Percentiles rank a stretch among this genome's conserved stretches.
phyloP scores from a whole-genome alignment of 2,329 filamentous ascomycete genomes.

The Rutstroemia sydowiana region DNA sequence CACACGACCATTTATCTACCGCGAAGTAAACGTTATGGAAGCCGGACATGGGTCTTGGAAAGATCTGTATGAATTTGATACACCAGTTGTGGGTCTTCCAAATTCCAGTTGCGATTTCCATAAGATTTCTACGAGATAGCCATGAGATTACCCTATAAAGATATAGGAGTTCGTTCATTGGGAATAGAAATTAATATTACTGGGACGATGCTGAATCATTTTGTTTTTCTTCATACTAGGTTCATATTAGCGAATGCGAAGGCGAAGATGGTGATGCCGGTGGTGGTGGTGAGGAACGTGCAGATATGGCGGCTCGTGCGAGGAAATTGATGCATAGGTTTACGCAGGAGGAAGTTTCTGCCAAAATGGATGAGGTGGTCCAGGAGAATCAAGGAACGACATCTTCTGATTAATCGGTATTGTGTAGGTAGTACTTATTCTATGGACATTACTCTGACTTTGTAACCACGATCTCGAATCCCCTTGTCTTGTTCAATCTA shows the following conservation, averaged over 20 bases:
- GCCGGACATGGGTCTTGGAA: constrained; percentile 58
- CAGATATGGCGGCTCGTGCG: constrained; percentile 35
- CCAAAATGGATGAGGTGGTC: constrained; percentile 53
- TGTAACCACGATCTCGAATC: background rate
- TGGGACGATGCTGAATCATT: background rate
- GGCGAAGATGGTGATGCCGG: too few species aligned
- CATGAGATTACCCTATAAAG: too few species aligned
- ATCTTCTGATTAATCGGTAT: background rate
- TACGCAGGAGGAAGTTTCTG: constrained; percentile 56
- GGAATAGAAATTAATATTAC: background rate
- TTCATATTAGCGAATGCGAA: constrained; percentile 59
- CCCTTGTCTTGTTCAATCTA: too few species aligned
- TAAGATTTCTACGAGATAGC: too few species aligned
- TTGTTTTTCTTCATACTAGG: constrained; percentile 29
- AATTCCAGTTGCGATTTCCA: too few species aligned
- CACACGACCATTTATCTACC: constrained; percentile 57
- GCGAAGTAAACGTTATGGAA: constrained; percentile 62
- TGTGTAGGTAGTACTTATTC: background rate
- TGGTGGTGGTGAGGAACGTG: constrained; percentile 40
- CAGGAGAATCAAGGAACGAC: background rate
- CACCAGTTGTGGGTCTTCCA: constrained; percentile 65
- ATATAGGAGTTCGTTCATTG: background rate
- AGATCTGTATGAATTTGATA: constrained; percentile 72
- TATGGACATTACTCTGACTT: background rate
- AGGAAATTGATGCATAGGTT: constrained; percentile 75